These are phyloP conservation scores for Nicotiana paniculata DNA, from an alignment of 257 asterid genomes.

Conservation along the genomic window DNA sequence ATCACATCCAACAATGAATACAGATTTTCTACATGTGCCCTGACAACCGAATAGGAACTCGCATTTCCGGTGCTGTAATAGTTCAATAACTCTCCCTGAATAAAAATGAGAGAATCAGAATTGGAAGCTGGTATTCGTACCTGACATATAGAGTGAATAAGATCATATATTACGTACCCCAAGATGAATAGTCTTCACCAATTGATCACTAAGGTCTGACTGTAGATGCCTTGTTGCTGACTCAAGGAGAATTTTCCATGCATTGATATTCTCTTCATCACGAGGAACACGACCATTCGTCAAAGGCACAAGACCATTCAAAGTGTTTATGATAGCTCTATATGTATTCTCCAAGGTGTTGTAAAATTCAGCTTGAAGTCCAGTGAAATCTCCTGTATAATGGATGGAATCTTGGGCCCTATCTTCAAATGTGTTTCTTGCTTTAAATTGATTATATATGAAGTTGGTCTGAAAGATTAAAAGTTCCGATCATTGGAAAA, in stretches of 20 bases:
- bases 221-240: slow-evolving; percentile 45
- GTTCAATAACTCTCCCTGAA: slow-evolving; percentile 65
- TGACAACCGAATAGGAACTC: slow-evolving; percentile 27
- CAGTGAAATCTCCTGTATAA: slow-evolving; percentile 15
- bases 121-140: background rate
- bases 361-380: slow-evolving; percentile 33
- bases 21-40: slow-evolving; percentile 35
- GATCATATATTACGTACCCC: slow-evolving; percentile 48
- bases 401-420: slow-evolving; percentile 10
- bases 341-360: slow-evolving; percentile 38
- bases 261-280: slow-evolving; percentile 42
- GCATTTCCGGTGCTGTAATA: slow-evolving; percentile 24
- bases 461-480: slow-evolving; percentile 47
- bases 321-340: slow-evolving; percentile 27
- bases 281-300: slow-evolving; percentile 29
- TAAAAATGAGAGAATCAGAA: slow-evolving; percentile 10
- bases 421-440: slow-evolving; percentile 23
- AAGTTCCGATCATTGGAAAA: background rate
- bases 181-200: slow-evolving; percentile 34
- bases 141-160: background rate
- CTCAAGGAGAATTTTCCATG: slow-evolving; percentile 58
- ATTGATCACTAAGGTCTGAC: slow-evolving; percentile 46
- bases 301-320: slow-evolving; percentile 29
- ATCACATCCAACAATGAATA: slow-evolving; percentile 42
- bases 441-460: slow-evolving; percentile 29